Conservation (phyloP, 2,329 filamentous ascomycete species). For the Colletotrichum sp. region DNA sequence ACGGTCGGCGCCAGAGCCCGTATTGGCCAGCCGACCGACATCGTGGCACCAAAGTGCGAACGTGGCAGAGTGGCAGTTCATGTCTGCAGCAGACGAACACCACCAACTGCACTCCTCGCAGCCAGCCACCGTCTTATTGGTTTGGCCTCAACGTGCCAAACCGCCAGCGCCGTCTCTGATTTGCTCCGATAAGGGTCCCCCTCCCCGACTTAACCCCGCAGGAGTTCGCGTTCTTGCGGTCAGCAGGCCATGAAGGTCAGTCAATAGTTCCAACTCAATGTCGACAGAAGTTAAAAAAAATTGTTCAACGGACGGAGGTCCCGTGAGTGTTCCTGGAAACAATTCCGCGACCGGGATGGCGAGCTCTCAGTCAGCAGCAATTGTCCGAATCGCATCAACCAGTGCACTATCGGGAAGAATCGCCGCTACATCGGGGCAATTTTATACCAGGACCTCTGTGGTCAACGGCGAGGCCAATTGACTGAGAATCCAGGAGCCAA, state of each 20-base stretch:
- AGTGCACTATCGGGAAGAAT: neutral
- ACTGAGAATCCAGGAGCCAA: neutral
- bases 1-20: neutral
- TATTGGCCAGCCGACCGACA: neutral
- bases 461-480: neutral
- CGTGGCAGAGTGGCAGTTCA: neutral
- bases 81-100: conserved; percentile 1
- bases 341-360: neutral
- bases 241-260: neutral
- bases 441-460: neutral
- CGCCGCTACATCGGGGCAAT: neutral
- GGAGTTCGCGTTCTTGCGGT: neutral
- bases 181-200: neutral
- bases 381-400: neutral
- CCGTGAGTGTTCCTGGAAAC: neutral
- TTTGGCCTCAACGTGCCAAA: neutral
- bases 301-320: neutral
- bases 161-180: neutral
- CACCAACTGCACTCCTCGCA: neutral
- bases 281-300: neutral
- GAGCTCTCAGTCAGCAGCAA: neutral
- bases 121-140: conserved; percentile 5
- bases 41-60: neutral
- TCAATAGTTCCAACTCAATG: neutral
- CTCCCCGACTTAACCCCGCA: neutral